Base-by-base conservation (phyloP, 148 eudicot genomes). In the Vaccinium macrocarpon region DNA sequence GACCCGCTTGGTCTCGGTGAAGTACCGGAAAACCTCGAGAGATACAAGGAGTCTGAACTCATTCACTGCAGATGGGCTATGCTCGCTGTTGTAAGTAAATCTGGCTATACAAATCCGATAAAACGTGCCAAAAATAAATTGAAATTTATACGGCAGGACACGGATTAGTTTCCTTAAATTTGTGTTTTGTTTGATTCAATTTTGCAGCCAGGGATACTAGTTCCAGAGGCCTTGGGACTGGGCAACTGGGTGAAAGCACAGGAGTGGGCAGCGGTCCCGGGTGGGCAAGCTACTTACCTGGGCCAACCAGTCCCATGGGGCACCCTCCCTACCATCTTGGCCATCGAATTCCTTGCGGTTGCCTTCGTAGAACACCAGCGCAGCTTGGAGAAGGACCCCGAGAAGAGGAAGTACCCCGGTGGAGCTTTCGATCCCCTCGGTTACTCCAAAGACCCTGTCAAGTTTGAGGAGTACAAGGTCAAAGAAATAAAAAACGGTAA, bases 281-380 rank as follows among this genome's bases (percentile, higher is more conserved):
- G 96, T 8, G 99, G 99, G 19, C 99, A 97, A 88, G 97, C 99
- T 18, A 93, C 96, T 18, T 97, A 97, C 88, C 84, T 97, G 81
- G 99, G 99, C 51, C 93, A 97, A 90, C 97, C 98, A 7, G 98
- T 97, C 10, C 99, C 99, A 56, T 97, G 99, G 99, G 98, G 99
- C 8, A 92, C 94, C 88, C 91, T 97, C 29, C 99, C 99, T 2
- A 93, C 95, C 75, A 90, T 97, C 77, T 87, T 97, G 88, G 99
- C 81, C 76, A 95, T 97, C 25, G 98, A 97, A 64, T 97, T 97
- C 90, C 82, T 97, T 6, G 92, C 99, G 3, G 90, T 97, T 15
- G 90, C 97, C 13, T 97, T 97, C 25, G 99, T 95, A 1, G 99
- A 97, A 90, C 91, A 95, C 89, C 98, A 95, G 81, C 87, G 99